Evolutionary conservation across 2,329 filamentous ascomycete species (phyloP), one percentile per base, ranked within the genome.

Genomic region (Clarireedia monteithiana): DNA sequence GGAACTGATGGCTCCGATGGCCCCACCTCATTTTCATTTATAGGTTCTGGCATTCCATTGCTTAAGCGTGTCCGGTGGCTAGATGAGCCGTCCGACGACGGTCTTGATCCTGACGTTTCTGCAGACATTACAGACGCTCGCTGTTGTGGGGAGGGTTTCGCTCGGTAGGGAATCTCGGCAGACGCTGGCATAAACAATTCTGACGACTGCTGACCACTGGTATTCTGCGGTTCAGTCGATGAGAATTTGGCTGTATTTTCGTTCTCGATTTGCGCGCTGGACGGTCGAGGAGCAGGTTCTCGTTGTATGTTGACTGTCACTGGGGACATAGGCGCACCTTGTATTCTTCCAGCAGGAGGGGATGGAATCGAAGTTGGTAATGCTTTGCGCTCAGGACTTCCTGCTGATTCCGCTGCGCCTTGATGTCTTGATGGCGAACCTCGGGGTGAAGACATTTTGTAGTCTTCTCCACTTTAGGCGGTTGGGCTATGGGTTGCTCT

Each of bases 261-360:
- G 1, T 65, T 67, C 64, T 82, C 78, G 57, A 84, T 76, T 60
- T 75, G 73, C 30, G 72, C 77, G 62, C 78, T 77, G 30, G 77
- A 78, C 23, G 79, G 75, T 62, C 74, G 73, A 23, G 74, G 73
- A 20, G 73, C 72, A 65, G 77, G 74, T 44, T 79, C 78, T 24
- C 73, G 69, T 50, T 77, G 77, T 55, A 79, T 76, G 63, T 78
- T 81, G 53, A 83, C 74, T 56, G 72, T 75, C 55, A 81, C 78
- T 17, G 82, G 80, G 42, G 81, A 83, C 27, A 77, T 72, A 30
- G 81, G 80, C 15, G 75, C 73, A 50, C 77, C 74, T 59, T 76
- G 75, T 58, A 82, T 70, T 58, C 73, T 60, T 14, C 62, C 64
- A 44, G 59, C 54, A 4, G 60, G 34, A n/a, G 65, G 61, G 40